phyloP scores from a whole-genome alignment of 345 rosid genomes.

The Eutrema heterophyllum region DNA sequence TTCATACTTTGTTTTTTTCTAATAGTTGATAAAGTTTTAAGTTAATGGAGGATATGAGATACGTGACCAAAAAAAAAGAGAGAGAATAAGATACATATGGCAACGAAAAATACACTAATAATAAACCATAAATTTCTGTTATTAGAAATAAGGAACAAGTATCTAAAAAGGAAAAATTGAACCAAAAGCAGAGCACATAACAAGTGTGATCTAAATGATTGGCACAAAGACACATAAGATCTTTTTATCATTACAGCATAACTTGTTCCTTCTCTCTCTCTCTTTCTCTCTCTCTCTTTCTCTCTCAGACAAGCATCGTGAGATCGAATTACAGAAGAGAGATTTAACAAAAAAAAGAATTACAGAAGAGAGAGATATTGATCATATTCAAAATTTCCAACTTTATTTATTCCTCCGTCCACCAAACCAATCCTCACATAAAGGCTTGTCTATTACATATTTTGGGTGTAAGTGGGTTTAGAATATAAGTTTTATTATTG shows the following conservation, averaged over 20 bases:
- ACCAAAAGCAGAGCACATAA: slow-evolving; percentile 29
- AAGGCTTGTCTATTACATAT: slow-evolving; percentile 16
- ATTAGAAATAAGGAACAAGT: slow-evolving; percentile 26
- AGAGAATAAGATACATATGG: slow-evolving; percentile 4
- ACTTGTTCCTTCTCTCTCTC: slow-evolving; percentile 11
- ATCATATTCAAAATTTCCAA: neutral
- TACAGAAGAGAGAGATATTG: slow-evolving; percentile 14
- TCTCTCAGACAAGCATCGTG: slow-evolving; percentile 25
- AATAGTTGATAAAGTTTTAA: neutral
- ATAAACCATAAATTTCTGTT: slow-evolving; percentile 25
- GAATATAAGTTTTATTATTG: slow-evolving; percentile 30
- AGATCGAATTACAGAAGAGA: slow-evolving; percentile 17
- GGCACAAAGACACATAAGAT: slow-evolving; percentile 17
- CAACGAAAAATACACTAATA: neutral
- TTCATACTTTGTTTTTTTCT: neutral
- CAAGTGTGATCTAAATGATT: slow-evolving; percentile 27
- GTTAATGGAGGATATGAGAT: neutral
- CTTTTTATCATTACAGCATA: slow-evolving; percentile 27
- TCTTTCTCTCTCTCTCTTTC: neutral
- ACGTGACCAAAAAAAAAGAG: neutral
- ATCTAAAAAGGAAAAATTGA: slow-evolving; percentile 24
- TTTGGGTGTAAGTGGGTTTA: slow-evolving; percentile 30
- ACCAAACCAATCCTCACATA: slow-evolving; percentile 23
- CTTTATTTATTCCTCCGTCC: slow-evolving; percentile 35
- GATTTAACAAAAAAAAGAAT: neutral